A percentile compares a stretch with the other conserved stretches of the same genome.
phyloP scores from a whole-genome alignment of 1,284 basidiomycete species.

The Ceratobasidium sp. region DNA sequence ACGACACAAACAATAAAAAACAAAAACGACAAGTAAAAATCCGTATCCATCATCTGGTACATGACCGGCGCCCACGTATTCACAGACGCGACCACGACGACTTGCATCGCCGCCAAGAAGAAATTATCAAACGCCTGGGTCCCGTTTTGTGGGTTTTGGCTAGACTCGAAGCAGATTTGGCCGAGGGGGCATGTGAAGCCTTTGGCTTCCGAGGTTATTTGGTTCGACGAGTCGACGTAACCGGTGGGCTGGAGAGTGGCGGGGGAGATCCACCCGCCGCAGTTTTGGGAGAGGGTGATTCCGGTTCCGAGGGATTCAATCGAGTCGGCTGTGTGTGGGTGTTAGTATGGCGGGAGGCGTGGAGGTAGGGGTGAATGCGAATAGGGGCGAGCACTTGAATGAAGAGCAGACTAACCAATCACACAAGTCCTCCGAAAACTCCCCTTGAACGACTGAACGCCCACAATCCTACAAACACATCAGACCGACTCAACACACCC shows the following conservation, averaged over 20 bases:
- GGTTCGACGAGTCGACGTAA: conserved; percentile 57
- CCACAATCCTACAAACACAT: conserved; percentile 72
- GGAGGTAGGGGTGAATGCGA: not conserved
- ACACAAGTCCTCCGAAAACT: conserved; percentile 69
- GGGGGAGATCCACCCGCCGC: conserved; percentile 80
- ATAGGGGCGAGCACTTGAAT: no score
- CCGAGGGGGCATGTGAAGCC: conserved; percentile 85
- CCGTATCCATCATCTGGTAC: conserved; percentile 92
- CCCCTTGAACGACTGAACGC: conserved; percentile 88
- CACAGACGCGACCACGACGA: conserved; percentile 84
- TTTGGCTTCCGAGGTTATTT: conserved; percentile 53
- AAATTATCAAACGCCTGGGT: conserved; percentile 92
- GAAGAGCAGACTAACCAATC: conserved; percentile 47
- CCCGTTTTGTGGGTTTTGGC: conserved; percentile 68
- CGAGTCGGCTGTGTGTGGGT: conserved; percentile 13
- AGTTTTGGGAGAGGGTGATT: conserved; percentile 59
- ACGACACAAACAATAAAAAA: conserved; percentile 75
- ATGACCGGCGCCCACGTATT: conserved; percentile 83
- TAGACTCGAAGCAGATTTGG: conserved; percentile 73
- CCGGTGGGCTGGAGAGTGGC: conserved; percentile 56
- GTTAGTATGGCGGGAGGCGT: not conserved
- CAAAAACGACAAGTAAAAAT: conserved; percentile 85
- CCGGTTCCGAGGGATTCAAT: conserved; percentile 26
- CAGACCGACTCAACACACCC: not conserved
- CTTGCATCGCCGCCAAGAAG: conserved; percentile 81